Conservation (phyloP, 495 filamentous ascomycete species). For the Talaromyces nanjingensis region DNA sequence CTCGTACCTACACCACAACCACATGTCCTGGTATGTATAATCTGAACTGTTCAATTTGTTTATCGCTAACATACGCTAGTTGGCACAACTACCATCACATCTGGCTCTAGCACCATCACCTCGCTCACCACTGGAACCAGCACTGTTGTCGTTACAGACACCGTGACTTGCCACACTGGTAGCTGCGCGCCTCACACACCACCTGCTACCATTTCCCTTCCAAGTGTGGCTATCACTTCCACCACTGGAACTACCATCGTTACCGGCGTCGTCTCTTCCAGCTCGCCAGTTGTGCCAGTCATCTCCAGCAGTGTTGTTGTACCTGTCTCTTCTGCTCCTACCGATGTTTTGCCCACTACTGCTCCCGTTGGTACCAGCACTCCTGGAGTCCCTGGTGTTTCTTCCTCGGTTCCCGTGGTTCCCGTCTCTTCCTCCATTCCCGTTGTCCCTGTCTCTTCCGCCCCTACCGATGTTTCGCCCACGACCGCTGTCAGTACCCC, state of each 20-base stretch:
- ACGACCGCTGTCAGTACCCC: background rate
- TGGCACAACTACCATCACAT: conserved; percentile 1
- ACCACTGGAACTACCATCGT: background rate
- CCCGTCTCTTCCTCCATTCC: too few relatives aligned
- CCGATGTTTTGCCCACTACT: background rate
- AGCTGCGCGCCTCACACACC: conserved; percentile 7
- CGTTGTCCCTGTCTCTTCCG: background rate
- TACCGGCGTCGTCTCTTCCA: background rate
- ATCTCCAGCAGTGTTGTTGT: background rate
- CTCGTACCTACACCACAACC: conserved; percentile 9
- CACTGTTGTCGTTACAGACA: conserved; percentile 6
- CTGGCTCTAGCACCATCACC: conserved; percentile 1
- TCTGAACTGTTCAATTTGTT: background rate
- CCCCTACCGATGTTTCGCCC: background rate
- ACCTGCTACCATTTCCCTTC: background rate
- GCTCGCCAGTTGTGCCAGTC: background rate
- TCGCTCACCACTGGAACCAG: conserved; percentile 2
- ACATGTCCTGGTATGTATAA: conserved; percentile 2
- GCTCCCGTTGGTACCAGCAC: background rate
- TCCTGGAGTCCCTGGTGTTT: background rate
- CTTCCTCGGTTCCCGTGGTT: too few relatives aligned
- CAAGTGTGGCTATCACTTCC: conserved; percentile 1
- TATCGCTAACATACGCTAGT: background rate
- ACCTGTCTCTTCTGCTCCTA: background rate
- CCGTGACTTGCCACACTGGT: conserved; percentile 9